Conservation (phyloP, 768 basidiomycete species). For the Rhodotorula graminis region DNA sequence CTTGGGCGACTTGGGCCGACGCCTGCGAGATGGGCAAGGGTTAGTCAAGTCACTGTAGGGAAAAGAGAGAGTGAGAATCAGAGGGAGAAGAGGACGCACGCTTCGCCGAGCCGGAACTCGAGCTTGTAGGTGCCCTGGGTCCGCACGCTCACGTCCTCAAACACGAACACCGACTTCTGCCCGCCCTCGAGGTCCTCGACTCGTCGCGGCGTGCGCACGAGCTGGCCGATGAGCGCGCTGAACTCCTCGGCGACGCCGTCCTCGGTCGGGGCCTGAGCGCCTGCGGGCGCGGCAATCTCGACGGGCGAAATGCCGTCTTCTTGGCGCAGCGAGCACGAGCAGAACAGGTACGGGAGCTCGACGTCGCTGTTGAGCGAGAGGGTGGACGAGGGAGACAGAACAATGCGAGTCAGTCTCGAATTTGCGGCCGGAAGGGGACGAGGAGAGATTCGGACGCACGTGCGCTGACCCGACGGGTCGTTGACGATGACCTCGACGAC, state of each 20-base stretch:
- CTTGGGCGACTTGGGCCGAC: constrained; percentile 60
- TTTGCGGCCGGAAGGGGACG: background rate
- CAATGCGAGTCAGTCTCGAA: background rate
- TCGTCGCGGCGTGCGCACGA: constrained; percentile 75
- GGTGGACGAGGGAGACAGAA: constrained; percentile 12
- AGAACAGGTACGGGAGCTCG: constrained; percentile 81
- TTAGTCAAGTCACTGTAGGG: background rate
- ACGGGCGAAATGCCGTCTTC: constrained; percentile 62
- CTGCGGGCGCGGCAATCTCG: constrained; percentile 52
- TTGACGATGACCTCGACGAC: constrained; percentile 72
- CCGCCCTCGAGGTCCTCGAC: constrained; percentile 75
- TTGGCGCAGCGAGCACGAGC: constrained; percentile 70
- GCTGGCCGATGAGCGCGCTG: constrained; percentile 72
- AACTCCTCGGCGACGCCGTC: constrained; percentile 46
- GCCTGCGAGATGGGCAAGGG: constrained; percentile 45
- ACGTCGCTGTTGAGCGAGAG: constrained; percentile 57
- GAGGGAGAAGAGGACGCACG: constrained; percentile 48
- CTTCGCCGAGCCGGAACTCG: constrained; percentile 68
- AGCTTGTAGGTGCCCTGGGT: constrained; percentile 67
- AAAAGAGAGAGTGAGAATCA: background rate
- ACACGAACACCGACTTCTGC: constrained; percentile 63
- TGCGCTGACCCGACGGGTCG: constrained; percentile 64
- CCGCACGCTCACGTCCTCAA: constrained; percentile 83
- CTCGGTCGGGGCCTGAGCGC: constrained; percentile 12
- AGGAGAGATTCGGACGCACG: constrained; percentile 57